A percentile compares a stretch with the other conserved stretches of the same genome.
Evolutionary conservation across 208 protist genomes (phyloP).

Genomic region (Trypanosoma cruzi): DNA sequence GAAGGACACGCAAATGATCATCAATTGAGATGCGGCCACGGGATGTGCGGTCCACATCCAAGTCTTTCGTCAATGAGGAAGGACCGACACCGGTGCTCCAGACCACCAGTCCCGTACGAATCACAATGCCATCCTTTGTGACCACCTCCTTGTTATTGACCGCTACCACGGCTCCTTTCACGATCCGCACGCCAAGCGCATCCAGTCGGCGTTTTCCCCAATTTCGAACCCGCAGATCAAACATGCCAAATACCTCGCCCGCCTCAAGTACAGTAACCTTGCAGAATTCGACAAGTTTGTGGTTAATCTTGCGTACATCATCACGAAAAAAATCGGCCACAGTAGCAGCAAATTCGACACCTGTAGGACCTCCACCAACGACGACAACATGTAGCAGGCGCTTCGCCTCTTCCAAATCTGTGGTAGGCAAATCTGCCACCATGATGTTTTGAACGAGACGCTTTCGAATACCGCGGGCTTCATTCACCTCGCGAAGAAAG

Average conservation of each 20-base stretch:
- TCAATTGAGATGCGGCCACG: slow-evolving; percentile 75
- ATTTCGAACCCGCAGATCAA: slow-evolving; percentile 78
- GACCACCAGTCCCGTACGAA: slow-evolving; percentile 75
- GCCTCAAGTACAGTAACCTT: slow-evolving; percentile 91
- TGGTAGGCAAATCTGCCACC: slow-evolving; percentile 85
- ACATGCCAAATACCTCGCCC: slow-evolving; percentile 85
- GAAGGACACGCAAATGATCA: slow-evolving; percentile 66
- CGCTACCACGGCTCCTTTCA: slow-evolving; percentile 68
- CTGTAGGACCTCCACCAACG: slow-evolving; percentile 91
- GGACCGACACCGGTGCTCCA: slow-evolving; percentile 90
- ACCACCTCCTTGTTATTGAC: slow-evolving; percentile 78
- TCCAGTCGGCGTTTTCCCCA: slow-evolving; percentile 78
- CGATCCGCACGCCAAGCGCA: slow-evolving; percentile 64
- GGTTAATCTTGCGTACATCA: slow-evolving; percentile 81
- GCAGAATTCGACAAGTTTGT: slow-evolving; percentile 64
- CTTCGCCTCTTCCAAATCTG: slow-evolving; percentile 69
- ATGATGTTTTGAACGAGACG: slow-evolving; percentile 94
- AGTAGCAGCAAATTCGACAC: slow-evolving; percentile 88
- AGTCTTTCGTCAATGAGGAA: slow-evolving; percentile 68
- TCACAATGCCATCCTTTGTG: slow-evolving; percentile 65
- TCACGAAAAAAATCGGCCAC: slow-evolving; percentile 90
- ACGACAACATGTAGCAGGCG: slow-evolving; percentile 90
- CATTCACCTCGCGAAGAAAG: slow-evolving; percentile 91
- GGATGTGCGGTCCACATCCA: slow-evolving; percentile 72
- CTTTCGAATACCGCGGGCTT: slow-evolving; percentile 89